These are phyloP conservation scores for Yamadazyma triangularis DNA, from an alignment of 1,139 yeast genomes.

Conservation along the genomic window DNA sequence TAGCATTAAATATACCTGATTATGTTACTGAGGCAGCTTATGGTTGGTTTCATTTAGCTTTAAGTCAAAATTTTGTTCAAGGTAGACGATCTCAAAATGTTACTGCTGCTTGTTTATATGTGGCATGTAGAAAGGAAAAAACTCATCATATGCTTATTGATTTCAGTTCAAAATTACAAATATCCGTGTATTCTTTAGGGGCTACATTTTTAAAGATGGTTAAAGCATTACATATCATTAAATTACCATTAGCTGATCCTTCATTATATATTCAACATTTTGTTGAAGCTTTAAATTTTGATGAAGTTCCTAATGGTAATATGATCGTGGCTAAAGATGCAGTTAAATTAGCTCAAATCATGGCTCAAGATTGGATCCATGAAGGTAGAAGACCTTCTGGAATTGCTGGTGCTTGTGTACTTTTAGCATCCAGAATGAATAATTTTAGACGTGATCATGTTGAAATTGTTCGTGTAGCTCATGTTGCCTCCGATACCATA, in stretches of 20 bases:
- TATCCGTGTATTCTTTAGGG: slow-evolving; percentile 90
- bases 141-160: slow-evolving; percentile 96
- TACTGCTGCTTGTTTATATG: slow-evolving; percentile 87
- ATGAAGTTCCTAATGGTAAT: slow-evolving; percentile 48
- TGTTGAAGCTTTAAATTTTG: slow-evolving; percentile 77
- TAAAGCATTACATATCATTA: slow-evolving; percentile 67
- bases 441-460: slow-evolving; percentile 87
- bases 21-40: slow-evolving; percentile 82
- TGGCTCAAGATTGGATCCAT: slow-evolving; percentile 93
- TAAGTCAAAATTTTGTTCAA: slow-evolving; percentile 85
- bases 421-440: slow-evolving; percentile 95
- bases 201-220: slow-evolving; percentile 93
- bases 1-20: slow-evolving; percentile 74
- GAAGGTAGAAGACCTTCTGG: slow-evolving; percentile 99
- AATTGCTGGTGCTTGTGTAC: slow-evolving; percentile 92
- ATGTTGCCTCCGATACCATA: slow-evolving; percentile 89
- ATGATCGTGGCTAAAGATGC: slow-evolving; percentile 85
- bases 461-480: slow-evolving; percentile 93
- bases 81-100: slow-evolving; percentile 95
- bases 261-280: slow-evolving; percentile 90
- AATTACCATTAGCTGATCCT: slow-evolving; percentile 88
- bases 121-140: slow-evolving; percentile 87
- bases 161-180: slow-evolving; percentile 83
- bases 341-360: slow-evolving; percentile 75
- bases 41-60: slow-evolving; percentile 84